Evolutionary conservation across 2,329 filamentous ascomycete genomes (phyloP).

Genomic region (Coniochaeta sp.): DNA sequence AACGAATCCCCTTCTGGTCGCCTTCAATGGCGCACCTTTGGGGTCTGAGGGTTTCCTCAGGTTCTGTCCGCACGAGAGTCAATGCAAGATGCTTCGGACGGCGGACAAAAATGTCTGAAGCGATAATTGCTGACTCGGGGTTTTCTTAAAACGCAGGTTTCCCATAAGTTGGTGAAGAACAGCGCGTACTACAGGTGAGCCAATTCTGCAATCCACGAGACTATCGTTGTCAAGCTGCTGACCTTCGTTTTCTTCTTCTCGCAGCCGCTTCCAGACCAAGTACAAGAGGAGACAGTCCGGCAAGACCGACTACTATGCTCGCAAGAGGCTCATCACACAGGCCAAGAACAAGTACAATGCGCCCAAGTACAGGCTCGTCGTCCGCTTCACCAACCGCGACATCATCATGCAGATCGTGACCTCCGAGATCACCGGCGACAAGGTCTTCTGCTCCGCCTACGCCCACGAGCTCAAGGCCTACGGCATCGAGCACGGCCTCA

Average conservation of each 20-base stretch:
- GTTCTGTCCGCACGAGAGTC: conserved; percentile 51
- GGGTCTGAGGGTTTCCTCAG: background rate
- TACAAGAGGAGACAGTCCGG: conserved; percentile 94
- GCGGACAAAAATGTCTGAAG: conserved; percentile 68
- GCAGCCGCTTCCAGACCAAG: conserved; percentile 98
- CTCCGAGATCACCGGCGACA: conserved; percentile 96
- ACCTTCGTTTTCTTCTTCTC: background rate
- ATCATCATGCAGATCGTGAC: conserved; percentile 97
- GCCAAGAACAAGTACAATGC: conserved; percentile 99
- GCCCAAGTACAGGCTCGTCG: conserved; percentile 98
- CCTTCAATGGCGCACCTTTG: conserved; percentile 7
- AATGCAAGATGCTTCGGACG: conserved; percentile 98
- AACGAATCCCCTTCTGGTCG: conserved; percentile 19
- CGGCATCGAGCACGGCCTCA: conserved; percentile 95
- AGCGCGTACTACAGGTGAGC: conserved; percentile 98
- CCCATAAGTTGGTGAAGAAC: conserved; percentile 96
- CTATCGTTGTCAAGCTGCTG: background rate
- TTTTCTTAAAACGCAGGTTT: conserved; percentile 57
- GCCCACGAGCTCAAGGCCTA: conserved; percentile 96
- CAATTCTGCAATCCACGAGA: conserved; percentile 5
- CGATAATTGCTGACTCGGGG: conserved; percentile 99
- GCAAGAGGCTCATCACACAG: conserved; percentile 98
- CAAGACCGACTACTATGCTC: conserved; percentile 99
- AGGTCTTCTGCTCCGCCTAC: conserved; percentile 90
- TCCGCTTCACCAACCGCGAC: conserved; percentile 99